Conservation (phyloP, 2,329 filamentous ascomycete genomes). For the Ascocoryne sarcoides region DNA sequence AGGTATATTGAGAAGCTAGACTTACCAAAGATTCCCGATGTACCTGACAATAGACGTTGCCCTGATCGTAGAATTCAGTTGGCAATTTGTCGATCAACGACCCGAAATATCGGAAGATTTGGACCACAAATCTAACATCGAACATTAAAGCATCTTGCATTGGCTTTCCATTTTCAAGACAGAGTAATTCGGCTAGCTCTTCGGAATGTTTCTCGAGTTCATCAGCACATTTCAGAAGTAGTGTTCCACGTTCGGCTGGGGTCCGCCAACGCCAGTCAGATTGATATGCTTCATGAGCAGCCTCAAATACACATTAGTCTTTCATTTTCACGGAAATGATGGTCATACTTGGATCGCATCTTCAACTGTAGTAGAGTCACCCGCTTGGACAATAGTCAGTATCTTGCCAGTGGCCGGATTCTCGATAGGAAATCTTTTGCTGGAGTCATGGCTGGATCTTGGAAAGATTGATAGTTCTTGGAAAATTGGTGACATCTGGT, state of each 20-base stretch:
- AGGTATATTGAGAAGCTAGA: too few species aligned
- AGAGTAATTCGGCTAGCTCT: too few species aligned
- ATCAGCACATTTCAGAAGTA: background rate
- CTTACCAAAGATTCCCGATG: too few species aligned
- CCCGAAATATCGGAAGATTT: slow-evolving; percentile 1
- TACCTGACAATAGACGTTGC: slow-evolving; percentile 1
- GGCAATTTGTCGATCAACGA: slow-evolving; percentile 1
- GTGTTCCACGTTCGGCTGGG: background rate
- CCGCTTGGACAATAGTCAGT: background rate
- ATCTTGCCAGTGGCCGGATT: slow-evolving; percentile 1
- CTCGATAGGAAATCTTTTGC: background rate
- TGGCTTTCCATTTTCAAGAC: too few species aligned
- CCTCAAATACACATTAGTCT: too few species aligned
- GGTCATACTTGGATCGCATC: too few species aligned
- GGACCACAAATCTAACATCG: background rate
- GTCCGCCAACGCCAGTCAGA: background rate
- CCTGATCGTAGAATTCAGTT: slow-evolving; percentile 1
- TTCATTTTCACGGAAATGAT: too few species aligned
- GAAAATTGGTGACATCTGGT: too few species aligned
- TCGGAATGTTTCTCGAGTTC: background rate
- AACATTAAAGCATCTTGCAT: too few species aligned
- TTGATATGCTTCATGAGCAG: background rate
- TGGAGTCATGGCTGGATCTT: too few species aligned
- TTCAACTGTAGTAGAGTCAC: background rate
- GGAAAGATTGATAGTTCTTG: too few species aligned